A percentile compares a stretch with the other conserved stretches of the same genome.
These are phyloP conservation scores for Tubosaeta sp. DNA, from an alignment of 768 basidiomycete genomes.

Conservation along the genomic window DNA sequence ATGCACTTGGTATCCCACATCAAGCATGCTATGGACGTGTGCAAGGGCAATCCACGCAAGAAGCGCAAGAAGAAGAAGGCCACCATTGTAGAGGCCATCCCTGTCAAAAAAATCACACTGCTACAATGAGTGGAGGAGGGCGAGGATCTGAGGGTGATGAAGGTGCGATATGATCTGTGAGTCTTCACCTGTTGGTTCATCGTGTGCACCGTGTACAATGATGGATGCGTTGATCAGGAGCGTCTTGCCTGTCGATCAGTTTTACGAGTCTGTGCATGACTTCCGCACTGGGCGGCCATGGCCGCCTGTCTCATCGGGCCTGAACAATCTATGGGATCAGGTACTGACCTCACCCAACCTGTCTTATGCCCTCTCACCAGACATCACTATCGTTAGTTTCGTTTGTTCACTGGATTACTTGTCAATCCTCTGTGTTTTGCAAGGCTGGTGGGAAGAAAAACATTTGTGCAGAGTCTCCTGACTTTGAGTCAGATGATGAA, in stretches of 20 bases:
- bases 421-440: constrained; percentile 36
- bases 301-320: constrained; percentile 29
- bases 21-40: constrained; percentile 51
- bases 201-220: neutral
- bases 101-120: constrained; percentile 39
- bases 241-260: constrained; percentile 45
- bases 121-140: constrained; percentile 68
- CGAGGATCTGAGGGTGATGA: constrained; percentile 44
- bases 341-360: constrained; percentile 32
- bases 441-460: constrained; percentile 30
- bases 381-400: constrained; percentile 50
- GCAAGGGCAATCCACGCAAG: constrained; percentile 53
- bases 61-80: constrained; percentile 41
- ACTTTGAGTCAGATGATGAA: constrained; percentile 31
- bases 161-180: constrained; percentile 47
- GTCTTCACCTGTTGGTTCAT: constrained; percentile 25
- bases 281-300: constrained; percentile 45
- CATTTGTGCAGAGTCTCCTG: constrained; percentile 30
- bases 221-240: constrained; percentile 32
- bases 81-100: constrained; percentile 12
- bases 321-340: constrained; percentile 59
- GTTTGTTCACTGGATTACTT: constrained; percentile 56
- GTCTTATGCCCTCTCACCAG: constrained; percentile 4
- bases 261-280: constrained; percentile 55
- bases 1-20: constrained; percentile 56